Base-by-base conservation (phyloP, 306 rosid species). In the Carpinus fangiana region DNA sequence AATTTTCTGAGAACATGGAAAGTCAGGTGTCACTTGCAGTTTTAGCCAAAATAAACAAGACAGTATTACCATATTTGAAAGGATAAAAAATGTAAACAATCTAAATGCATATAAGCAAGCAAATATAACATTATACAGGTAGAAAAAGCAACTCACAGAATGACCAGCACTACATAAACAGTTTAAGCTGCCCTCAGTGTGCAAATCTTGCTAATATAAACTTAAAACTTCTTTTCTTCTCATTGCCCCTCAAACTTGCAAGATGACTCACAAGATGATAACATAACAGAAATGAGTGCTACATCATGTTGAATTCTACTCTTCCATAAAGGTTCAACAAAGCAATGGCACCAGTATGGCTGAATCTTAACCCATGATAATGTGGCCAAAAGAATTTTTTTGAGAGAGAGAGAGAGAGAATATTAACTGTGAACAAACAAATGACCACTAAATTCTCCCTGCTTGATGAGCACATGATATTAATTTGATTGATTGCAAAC, bases 1-100 rank as follows among this genome's bases (percentile, higher is more conserved):
- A 56, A 92, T 89, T 95, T 95, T 95, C 98, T 95, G 85, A 45
- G 43, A 82, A 83, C 26, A 67, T 71, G 45, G 76, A 85, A 79
- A 84, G 61, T 59, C 6, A 53, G 36, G 20, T 52, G 64, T 45
- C 77, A 83, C 74, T 80, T 46, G 74, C 77, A 79, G 43, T 73
- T 70, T 77, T 7, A 57, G 70, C 45, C 52, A 80, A 67, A 51
- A 36, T 2, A 79, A 47, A 23, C 23, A 51, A 47, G 70, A 76
- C 17, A 13, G 12, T 50, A 72, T 28, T 47, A 67, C 18, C 34
- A 31, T 65, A 20, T 62, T 34, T 51, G 34, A 81, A 12, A 69
- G 65, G 64, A 77, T 54, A 60, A 70, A 21, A 57, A 72, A 52
- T 23, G 12, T 16, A 57, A 85, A 64, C 43, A 65, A 31, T 56